Conservation (phyloP, 768 basidiomycete genomes). For the Tricholoma terreum region DNA sequence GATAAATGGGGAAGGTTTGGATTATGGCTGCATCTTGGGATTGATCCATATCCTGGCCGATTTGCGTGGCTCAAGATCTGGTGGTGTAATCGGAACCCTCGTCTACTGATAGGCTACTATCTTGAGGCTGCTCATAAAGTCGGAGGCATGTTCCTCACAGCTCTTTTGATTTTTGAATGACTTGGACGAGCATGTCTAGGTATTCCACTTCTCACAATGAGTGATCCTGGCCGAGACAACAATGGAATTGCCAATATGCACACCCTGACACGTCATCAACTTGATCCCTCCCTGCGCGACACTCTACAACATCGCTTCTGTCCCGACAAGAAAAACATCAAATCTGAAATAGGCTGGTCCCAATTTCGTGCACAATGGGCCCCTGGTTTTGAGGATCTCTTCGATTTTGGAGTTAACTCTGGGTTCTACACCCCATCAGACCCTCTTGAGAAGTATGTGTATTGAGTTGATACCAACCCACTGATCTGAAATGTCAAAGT, state of each 20-base stretch:
- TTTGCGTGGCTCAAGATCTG: conserved; percentile 31
- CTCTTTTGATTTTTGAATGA: neutral
- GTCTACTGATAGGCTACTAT: conserved; percentile 26
- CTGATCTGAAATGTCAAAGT: conserved; percentile 6
- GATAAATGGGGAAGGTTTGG: conserved; percentile 42
- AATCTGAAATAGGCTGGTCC: conserved; percentile 39
- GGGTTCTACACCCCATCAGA: conserved; percentile 28
- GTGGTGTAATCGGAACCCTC: conserved; percentile 30
- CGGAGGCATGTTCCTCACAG: conserved; percentile 1
- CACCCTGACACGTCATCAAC: conserved; percentile 28
- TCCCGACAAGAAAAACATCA: conserved; percentile 32
- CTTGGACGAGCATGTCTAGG: conserved; percentile 6
- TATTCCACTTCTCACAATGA: conserved; percentile 34
- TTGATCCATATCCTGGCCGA: conserved; percentile 27
- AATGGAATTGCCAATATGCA: conserved; percentile 36
- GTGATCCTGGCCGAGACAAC: conserved; percentile 34
- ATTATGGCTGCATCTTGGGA: conserved; percentile 25
- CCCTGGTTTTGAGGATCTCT: conserved; percentile 35
- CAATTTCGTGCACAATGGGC: conserved; percentile 27
- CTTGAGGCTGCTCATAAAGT: conserved; percentile 17
- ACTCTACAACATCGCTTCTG: conserved; percentile 38
- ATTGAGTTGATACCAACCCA: neutral
- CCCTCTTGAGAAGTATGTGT: conserved; percentile 18
- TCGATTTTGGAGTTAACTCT: conserved; percentile 27
- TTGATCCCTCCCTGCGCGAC: conserved; percentile 27